Base-by-base conservation (phyloP, 2,329 filamentous ascomycete species). In the Hypoxylon rubiginosum region DNA sequence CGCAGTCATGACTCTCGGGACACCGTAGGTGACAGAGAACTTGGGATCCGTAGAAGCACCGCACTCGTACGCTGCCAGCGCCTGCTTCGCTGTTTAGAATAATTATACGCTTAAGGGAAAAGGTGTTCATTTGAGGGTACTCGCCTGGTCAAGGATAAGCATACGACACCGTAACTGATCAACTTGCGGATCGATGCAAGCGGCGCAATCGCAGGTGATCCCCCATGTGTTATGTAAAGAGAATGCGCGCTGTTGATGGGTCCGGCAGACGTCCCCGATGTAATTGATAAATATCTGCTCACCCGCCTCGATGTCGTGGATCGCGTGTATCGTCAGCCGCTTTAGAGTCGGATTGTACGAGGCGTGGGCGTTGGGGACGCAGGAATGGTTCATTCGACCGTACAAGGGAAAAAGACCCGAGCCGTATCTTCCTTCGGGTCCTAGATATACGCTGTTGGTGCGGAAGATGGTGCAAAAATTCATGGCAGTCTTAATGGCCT, bases 261-360 rank as follows among this genome's bases (percentile, higher is more conserved):
- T 66, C 28, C 64, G 59, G 34, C 62, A 67, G 26, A 49, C 58
- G 28, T 26, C 69, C 17, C 65, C 67, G 24, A 64, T 66, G 43
- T 74, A 75, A 30, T 70, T 52, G 1, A 69, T 69, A n/a, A 61
- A 61, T 9, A 75, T 68, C 56, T 74, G 66, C 28, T 74, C 71
- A 17, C 71, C 72, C 1, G 66, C 60, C 30, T 66, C 57, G 54
- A 75, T 71, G 39, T 73, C 69, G 8, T 64, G 68, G 7, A 68
- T 58, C 1, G 72, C 66, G 53, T 74, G 72, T 9, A 74, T 43
- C 3, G 71, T 74, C 28, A 74, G 49, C 28, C 65, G 64, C 30
- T 65, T 21, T 1, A 72, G 51, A 3, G 59, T 62, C 15, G 68
- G 67, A 55, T 73, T 72, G 46, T 66, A 75, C 13, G 62, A 61